Conservation (phyloP, 2,329 filamentous ascomycete species). For the Acrocalymma vagum region DNA sequence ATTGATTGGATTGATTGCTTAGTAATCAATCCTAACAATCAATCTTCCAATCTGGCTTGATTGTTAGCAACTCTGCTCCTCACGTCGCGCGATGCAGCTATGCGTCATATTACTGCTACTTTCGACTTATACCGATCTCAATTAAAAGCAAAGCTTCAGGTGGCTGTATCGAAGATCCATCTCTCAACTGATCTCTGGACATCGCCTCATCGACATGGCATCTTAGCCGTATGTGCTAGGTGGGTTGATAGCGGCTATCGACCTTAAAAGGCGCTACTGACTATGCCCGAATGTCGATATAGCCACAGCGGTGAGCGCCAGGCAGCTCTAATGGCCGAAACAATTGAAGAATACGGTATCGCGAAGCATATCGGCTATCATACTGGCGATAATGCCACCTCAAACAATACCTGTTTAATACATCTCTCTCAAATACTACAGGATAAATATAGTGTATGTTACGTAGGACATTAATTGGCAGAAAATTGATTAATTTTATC, state of each 20-base stretch:
- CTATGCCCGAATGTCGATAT: slow-evolving; percentile 3
- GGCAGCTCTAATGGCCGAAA: slow-evolving; percentile 1
- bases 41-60: too few relatives aligned
- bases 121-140: not conserved
- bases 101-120: slow-evolving; percentile 3
- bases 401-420: slow-evolving; percentile 6
- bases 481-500: too few relatives aligned
- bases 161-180: slow-evolving; percentile 1
- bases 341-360: slow-evolving; percentile 5
- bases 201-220: slow-evolving; percentile 1
- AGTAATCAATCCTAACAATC: too few relatives aligned
- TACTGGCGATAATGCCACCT: slow-evolving; percentile 10
- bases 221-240: slow-evolving; percentile 3
- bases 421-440: too few relatives aligned
- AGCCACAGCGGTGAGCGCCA: slow-evolving; percentile 4
- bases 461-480: too few relatives aligned
- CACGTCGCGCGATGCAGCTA: not conserved
- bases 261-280: slow-evolving; percentile 9
- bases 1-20: too few relatives aligned
- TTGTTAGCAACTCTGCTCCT: too few relatives aligned
- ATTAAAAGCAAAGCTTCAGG: not conserved
- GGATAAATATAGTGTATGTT: too few relatives aligned
- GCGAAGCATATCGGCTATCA: slow-evolving; percentile 4
- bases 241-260: slow-evolving; percentile 7
- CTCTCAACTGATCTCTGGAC: slow-evolving; percentile 7